These are phyloP conservation scores for Agrocybe pediades DNA, from an alignment of 768 basidiomycete species.

Conservation along the genomic window DNA sequence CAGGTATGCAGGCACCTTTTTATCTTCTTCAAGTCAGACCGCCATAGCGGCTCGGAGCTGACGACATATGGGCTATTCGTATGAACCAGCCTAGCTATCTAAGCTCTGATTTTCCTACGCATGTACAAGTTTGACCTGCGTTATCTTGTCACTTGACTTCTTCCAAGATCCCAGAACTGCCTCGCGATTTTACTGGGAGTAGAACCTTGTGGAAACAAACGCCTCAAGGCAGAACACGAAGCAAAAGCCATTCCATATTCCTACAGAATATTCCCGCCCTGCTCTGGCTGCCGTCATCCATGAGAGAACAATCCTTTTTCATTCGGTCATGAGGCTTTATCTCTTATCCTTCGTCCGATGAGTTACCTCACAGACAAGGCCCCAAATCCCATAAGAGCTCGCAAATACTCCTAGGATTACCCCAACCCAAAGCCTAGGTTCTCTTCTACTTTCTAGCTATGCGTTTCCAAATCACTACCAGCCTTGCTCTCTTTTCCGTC, in stretches of 20 bases:
- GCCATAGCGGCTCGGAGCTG: background rate
- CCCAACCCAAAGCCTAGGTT: background rate
- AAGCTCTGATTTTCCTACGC: conserved; percentile 2
- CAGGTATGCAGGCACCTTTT: conserved; percentile 6
- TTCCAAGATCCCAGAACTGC: conserved; percentile 11
- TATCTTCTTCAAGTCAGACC: conserved; percentile 7
- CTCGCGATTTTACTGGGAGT: conserved; percentile 17
- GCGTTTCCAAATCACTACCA: conserved; percentile 19
- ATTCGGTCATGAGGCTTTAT: conserved; percentile 19
- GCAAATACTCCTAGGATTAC: background rate
- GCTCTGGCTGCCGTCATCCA: conserved; percentile 21
- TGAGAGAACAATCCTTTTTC: conserved; percentile 11
- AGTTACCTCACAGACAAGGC: conserved; percentile 5
- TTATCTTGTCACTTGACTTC: conserved; percentile 24
- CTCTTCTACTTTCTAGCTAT: conserved; percentile 11
- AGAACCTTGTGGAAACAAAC: conserved; percentile 29
- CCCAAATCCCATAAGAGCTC: conserved; percentile 15
- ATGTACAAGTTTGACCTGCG: conserved; percentile 5
- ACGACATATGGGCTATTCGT: background rate
- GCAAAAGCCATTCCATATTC: conserved; percentile 16
- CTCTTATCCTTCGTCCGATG: background rate
- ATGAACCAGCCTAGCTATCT: background rate
- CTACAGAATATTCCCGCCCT: conserved; percentile 19
- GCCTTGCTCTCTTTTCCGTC: conserved; percentile 25
- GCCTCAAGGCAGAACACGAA: conserved; percentile 57